A percentile compares a stretch with the other conserved stretches of the same genome.
Conservation (phyloP, 257 asterid species). For the Nemophila menziesii region DNA sequence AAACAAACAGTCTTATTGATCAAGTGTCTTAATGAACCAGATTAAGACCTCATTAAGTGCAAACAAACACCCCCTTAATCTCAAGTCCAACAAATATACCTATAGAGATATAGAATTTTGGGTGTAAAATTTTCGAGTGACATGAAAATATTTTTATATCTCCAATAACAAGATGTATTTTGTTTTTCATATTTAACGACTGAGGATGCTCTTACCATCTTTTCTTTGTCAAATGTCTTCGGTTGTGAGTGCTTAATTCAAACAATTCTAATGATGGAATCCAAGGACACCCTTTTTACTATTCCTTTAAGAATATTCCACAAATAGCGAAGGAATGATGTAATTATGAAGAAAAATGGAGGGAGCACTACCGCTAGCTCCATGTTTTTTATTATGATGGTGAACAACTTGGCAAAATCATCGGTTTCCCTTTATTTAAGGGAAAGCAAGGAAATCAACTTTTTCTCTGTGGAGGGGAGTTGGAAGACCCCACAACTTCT, state of each 20-base stretch:
- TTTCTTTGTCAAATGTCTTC: constrained; percentile 4
- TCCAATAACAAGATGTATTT: no score
- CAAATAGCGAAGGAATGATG: constrained; percentile 16
- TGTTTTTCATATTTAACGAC: no score
- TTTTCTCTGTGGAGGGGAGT: constrained; percentile 32
- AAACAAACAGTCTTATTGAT: no score
- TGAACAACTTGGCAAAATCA: constrained; percentile 12
- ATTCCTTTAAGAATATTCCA: constrained; percentile 31
- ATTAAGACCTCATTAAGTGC: no score
- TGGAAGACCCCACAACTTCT: constrained; percentile 32
- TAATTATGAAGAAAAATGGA: constrained; percentile 28
- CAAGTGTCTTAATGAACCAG: no score
- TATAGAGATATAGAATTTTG: no score
- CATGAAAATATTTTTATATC: no score
- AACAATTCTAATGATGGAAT: constrained; percentile 20
- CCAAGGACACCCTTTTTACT: constrained; percentile 27
- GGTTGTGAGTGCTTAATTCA: constrained; percentile 23
- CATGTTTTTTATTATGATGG: constrained; percentile 15
- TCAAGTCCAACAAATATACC: no score
- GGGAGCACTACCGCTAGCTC: constrained; percentile 18
- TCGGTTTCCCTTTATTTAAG: constrained; percentile 21
- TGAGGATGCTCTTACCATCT: no score
- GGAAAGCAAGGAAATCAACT: constrained; percentile 17
- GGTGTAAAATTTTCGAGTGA: no score
- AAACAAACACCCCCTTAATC: no score